phyloP scores from a whole-genome alignment of 2,329 filamentous ascomycete genomes.

The Microcera coccophila region DNA sequence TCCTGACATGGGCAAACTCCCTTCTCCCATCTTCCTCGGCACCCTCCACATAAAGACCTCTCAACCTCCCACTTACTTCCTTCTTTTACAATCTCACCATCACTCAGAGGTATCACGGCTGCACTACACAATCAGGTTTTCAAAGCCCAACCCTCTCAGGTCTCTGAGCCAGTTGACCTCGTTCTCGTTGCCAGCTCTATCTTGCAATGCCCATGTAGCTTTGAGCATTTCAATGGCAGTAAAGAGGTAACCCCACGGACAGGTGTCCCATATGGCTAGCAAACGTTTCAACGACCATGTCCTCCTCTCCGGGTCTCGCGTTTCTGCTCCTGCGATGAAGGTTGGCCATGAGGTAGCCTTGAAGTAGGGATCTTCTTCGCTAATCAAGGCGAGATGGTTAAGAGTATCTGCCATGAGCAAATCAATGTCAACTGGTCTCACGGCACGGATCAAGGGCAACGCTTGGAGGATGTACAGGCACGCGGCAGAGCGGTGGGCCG shows the following conservation, averaged over 20 bases:
- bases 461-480: slow-evolving; percentile 46
- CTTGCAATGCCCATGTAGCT: slow-evolving; percentile 45
- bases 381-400: slow-evolving; percentile 46
- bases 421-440: slow-evolving; percentile 38
- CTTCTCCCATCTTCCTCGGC: neutral
- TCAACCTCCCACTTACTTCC: neutral
- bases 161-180: slow-evolving; percentile 40
- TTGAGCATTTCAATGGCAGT: slow-evolving; percentile 47
- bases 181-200: slow-evolving; percentile 21
- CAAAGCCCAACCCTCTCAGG: slow-evolving; percentile 41
- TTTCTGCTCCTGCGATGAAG: slow-evolving; percentile 56
- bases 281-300: slow-evolving; percentile 50
- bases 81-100: neutral
- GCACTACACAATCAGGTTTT: slow-evolving; percentile 45
- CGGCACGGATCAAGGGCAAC: slow-evolving; percentile 36
- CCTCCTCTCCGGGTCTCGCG: slow-evolving; percentile 43
- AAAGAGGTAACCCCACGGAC: slow-evolving; percentile 50
- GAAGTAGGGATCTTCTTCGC: slow-evolving; percentile 48
- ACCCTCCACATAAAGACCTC: neutral
- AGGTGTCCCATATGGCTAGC: slow-evolving; percentile 41
- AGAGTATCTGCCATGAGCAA: slow-evolving; percentile 49
- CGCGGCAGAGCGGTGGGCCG: slow-evolving; percentile 44
- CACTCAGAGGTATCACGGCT: no score
- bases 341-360: slow-evolving; percentile 59
- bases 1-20: neutral